Percentiles rank a stretch among this genome's conserved stretches.
These are phyloP conservation scores for Irpex sp. DNA, from an alignment of 1,284 basidiomycete genomes.

Conservation along the genomic window DNA sequence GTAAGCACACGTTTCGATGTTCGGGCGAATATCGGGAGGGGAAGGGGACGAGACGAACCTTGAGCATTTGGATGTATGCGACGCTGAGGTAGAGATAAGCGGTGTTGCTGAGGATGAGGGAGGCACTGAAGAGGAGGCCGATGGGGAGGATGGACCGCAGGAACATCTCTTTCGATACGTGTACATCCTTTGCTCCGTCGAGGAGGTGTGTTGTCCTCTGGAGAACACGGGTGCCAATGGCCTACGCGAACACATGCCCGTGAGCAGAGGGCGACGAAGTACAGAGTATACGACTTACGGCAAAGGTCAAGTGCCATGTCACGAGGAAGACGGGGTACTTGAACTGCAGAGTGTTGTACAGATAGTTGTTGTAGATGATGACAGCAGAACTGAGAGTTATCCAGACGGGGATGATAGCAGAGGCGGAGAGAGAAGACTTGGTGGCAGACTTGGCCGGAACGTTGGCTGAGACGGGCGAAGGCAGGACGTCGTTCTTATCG, in stretches of 20 bases:
- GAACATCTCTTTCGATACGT: constrained; percentile 83
- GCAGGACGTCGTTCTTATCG: constrained; percentile 31
- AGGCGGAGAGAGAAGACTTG: constrained; percentile 52
- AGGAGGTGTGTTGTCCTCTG: constrained; percentile 86
- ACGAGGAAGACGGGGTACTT: constrained; percentile 86
- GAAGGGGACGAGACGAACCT: constrained; percentile 44
- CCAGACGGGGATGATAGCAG: constrained; percentile 83
- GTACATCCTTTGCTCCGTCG: constrained; percentile 87
- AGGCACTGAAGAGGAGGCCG: constrained; percentile 88
- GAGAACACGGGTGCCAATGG: constrained; percentile 86
- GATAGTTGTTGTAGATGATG: constrained; percentile 96
- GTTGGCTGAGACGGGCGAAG: constrained; percentile 48
- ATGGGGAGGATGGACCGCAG: constrained; percentile 90
- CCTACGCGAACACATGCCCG: constrained; percentile 37
- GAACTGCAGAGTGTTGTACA: constrained; percentile 84
- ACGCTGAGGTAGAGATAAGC: constrained; percentile 92
- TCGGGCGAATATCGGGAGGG: neutral
- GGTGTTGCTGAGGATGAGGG: constrained; percentile 90
- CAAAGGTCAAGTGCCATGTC: constrained; percentile 84
- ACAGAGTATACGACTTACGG: constrained; percentile 46
- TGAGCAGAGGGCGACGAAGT: neutral
- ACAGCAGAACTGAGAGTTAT: constrained; percentile 87
- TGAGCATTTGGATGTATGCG: constrained; percentile 97
- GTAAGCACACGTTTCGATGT: neutral
- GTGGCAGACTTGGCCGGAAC: constrained; percentile 27